phyloP scores from a whole-genome alignment of 495 filamentous ascomycete species.

The Penicillium canescens region DNA sequence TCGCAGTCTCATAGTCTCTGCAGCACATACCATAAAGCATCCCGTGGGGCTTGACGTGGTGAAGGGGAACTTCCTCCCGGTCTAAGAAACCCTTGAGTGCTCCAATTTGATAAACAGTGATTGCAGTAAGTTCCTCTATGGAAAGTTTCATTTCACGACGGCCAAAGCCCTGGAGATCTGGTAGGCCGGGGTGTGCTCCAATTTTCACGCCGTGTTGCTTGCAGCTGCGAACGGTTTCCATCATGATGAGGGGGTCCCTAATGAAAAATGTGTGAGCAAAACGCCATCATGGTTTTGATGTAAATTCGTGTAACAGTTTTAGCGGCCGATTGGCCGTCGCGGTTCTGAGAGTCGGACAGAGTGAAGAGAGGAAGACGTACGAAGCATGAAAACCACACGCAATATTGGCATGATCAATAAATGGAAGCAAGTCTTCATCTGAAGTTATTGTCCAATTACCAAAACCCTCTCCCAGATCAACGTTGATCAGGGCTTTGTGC shows the following conservation, averaged over 20 bases:
- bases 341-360: background rate
- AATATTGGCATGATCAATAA: slow-evolving; percentile 63
- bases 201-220: slow-evolving; percentile 54
- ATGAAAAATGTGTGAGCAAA: background rate
- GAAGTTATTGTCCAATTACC: slow-evolving; percentile 51
- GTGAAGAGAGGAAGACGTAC: background rate
- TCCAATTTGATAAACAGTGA: slow-evolving; percentile 59
- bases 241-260: slow-evolving; percentile 61
- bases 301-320: too few relatives aligned
- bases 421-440: slow-evolving; percentile 57
- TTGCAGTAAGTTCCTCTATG: slow-evolving; percentile 57
- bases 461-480: slow-evolving; percentile 53
- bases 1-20: slow-evolving; percentile 48
- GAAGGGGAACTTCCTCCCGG: slow-evolving; percentile 51
- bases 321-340: too few relatives aligned
- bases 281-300: background rate
- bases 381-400: slow-evolving; percentile 62
- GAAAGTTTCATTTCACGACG: slow-evolving; percentile 55
- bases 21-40: slow-evolving; percentile 59
- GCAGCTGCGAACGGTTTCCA: slow-evolving; percentile 54
- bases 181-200: slow-evolving; percentile 63
- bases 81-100: slow-evolving; percentile 58
- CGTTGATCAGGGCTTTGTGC: slow-evolving; percentile 52
- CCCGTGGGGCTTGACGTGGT: slow-evolving; percentile 64
- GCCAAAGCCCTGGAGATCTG: slow-evolving; percentile 63